Evolutionary conservation across 2,329 filamentous ascomycete species (phyloP).

Genomic region (Nigrograna mackinnonii): DNA sequence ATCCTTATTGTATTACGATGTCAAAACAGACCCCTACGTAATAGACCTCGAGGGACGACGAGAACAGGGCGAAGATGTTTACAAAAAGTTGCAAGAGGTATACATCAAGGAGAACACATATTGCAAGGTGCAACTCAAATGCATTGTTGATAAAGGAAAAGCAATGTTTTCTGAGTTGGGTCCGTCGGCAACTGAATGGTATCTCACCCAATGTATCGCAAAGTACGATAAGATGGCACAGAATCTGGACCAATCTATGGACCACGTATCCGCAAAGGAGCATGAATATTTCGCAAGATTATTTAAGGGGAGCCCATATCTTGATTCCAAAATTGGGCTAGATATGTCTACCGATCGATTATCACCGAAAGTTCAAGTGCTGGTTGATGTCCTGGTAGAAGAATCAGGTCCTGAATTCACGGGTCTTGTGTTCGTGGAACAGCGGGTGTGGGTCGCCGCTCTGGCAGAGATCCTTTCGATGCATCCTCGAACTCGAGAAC

Average conservation of each 20-base stretch:
- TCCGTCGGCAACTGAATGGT: conserved; percentile 40
- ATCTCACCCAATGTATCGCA: conserved; percentile 40
- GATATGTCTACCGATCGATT: too few relatives aligned
- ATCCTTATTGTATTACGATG: conserved; percentile 30
- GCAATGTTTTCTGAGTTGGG: conserved; percentile 44
- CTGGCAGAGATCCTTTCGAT: conserved; percentile 41
- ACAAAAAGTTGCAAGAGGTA: conserved; percentile 27
- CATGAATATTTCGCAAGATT: conserved; percentile 35
- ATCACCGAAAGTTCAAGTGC: conserved; percentile 38
- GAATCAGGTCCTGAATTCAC: conserved; percentile 39
- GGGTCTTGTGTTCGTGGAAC: conserved; percentile 52
- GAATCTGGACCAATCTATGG: conserved; percentile 19
- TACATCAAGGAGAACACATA: conserved; percentile 40
- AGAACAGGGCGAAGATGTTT: conserved; percentile 20
- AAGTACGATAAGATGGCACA: conserved; percentile 22
- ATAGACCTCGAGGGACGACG: conserved; percentile 26
- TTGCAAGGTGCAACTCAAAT: conserved; percentile 42
- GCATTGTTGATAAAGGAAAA: conserved; percentile 33
- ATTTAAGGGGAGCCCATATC: conserved; percentile 17
- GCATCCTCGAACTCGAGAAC: conserved; percentile 31
- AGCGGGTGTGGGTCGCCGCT: conserved; percentile 48
- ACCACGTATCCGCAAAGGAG: conserved; percentile 39
- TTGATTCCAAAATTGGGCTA: conserved; percentile 8
- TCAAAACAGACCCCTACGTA: conserved; percentile 45
- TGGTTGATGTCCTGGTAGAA: conserved; percentile 40